Evolutionary conservation across 345 rosid species (phyloP).

Genomic region (Noccaea caerulescens): DNA sequence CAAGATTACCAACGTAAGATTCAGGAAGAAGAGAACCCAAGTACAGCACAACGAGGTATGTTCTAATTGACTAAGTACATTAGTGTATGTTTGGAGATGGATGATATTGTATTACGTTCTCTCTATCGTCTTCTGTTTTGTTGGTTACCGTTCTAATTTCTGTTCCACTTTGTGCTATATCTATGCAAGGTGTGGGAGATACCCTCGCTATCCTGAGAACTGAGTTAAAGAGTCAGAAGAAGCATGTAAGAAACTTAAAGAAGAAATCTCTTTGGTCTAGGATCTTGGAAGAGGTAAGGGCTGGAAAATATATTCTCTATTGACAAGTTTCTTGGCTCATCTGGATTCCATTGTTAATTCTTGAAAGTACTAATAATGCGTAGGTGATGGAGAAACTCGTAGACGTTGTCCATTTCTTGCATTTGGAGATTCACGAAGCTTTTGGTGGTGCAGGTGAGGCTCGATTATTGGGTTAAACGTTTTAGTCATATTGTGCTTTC

Average conservation of each 20-base stretch:
- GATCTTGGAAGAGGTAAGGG: conserved; percentile 91
- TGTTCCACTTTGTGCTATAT: conserved; percentile 10
- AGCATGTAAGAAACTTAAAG: conserved; percentile 86
- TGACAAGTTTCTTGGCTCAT: conserved; percentile 2
- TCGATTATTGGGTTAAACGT: conserved; percentile 18
- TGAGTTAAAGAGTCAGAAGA: conserved; percentile 87
- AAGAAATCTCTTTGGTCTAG: conserved; percentile 96
- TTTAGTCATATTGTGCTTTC: conserved; percentile 1
- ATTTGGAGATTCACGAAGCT: conserved; percentile 88
- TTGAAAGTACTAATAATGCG: conserved; percentile 19
- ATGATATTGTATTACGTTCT: background rate
- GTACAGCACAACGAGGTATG: conserved; percentile 73
- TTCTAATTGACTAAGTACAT: background rate
- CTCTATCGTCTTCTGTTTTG: conserved; percentile 11
- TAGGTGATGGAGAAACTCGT: conserved; percentile 98
- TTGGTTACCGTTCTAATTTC: background rate
- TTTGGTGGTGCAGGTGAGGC: conserved; percentile 83
- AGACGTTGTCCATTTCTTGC: conserved; percentile 91
- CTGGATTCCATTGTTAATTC: conserved; percentile 30
- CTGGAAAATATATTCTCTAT: conserved; percentile 15
- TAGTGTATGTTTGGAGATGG: background rate
- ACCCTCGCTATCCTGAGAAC: conserved; percentile 85
- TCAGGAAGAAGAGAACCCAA: conserved; percentile 85
- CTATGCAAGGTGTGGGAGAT: conserved; percentile 60
- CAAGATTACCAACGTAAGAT: conserved; percentile 96